Percentiles rank a stretch among this genome's conserved stretches.
phyloP scores from a whole-genome alignment of 257 asterid genomes.

The Verbena officinalis region DNA sequence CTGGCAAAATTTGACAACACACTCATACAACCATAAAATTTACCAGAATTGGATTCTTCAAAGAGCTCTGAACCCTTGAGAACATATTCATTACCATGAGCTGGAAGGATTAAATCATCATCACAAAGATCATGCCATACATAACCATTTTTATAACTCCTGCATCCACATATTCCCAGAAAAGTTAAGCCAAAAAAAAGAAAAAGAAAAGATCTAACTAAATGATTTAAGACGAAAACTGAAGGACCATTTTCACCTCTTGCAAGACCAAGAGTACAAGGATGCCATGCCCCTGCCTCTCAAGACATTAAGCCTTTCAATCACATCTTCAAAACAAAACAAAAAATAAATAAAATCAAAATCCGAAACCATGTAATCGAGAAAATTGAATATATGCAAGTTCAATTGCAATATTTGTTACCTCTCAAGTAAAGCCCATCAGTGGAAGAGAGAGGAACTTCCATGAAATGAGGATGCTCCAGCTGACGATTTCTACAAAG shows the following conservation, averaged over 20 bases:
- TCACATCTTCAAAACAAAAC: constrained; percentile 70
- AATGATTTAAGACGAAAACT: neutral
- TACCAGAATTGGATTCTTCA: constrained; percentile 67
- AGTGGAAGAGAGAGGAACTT: constrained; percentile 80
- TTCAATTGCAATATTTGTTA: constrained; percentile 25
- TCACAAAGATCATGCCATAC: constrained; percentile 97
- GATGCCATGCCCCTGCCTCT: constrained; percentile 98
- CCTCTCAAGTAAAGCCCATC: constrained; percentile 92
- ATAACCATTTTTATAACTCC: constrained; percentile 88
- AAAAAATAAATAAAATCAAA: constrained; percentile 28
- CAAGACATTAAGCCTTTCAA: constrained; percentile 75
- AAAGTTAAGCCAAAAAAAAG: neutral
- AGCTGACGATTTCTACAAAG: constrained; percentile 82
- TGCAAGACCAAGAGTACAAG: constrained; percentile 96
- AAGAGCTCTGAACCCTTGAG: constrained; percentile 96
- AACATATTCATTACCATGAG: constrained; percentile 86
- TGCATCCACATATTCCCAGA: constrained; percentile 36
- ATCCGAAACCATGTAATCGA: constrained; percentile 6
- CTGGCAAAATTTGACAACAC: neutral
- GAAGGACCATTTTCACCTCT: constrained; percentile 60
- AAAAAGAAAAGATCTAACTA: neutral
- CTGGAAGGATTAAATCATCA: constrained; percentile 87
- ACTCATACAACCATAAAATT: constrained; percentile 5
- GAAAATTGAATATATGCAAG: neutral
- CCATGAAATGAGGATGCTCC: constrained; percentile 98